These are phyloP conservation scores for Didymella arachidicola DNA, from an alignment of 2,329 filamentous ascomycete species.

Conservation along the genomic window DNA sequence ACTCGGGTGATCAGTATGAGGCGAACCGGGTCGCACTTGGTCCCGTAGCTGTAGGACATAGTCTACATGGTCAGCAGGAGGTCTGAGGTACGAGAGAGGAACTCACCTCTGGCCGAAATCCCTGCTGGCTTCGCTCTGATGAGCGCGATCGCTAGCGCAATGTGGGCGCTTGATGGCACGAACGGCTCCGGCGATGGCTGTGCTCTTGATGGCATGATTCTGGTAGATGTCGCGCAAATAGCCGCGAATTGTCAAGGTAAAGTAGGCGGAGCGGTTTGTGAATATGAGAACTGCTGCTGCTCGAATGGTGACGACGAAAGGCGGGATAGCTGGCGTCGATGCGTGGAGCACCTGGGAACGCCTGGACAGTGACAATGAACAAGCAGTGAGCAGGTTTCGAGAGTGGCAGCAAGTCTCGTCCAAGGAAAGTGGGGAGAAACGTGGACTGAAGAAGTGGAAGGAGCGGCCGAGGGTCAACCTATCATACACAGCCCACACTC, in stretches of 20 bases:
- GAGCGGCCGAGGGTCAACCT: constrained; percentile 5
- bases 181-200: constrained; percentile 5
- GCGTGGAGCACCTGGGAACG: neutral
- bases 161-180: constrained; percentile 35
- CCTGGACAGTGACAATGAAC: neutral
- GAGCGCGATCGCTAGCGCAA: constrained; percentile 48
- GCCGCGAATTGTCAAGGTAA: no score
- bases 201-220: constrained; percentile 11
- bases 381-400: neutral
- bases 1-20: constrained; percentile 32
- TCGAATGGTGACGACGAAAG: neutral
- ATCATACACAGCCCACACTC: no score
- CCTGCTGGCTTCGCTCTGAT: constrained; percentile 50
- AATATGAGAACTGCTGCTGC: neutral
- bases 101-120: constrained; percentile 43
- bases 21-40: constrained; percentile 40
- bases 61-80: constrained; percentile 29
- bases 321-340: neutral
- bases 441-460: constrained; percentile 13
- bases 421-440: constrained; percentile 9
- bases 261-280: neutral
- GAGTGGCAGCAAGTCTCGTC: neutral
- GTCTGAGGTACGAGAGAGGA: neutral
- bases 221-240: neutral
- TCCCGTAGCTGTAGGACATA: constrained; percentile 47